Evolutionary conservation across 805 yeast genomes (phyloP), one percentile per base, ranked within the genome.

Genomic region (Groenewaldozyma salmanticensis): DNA sequence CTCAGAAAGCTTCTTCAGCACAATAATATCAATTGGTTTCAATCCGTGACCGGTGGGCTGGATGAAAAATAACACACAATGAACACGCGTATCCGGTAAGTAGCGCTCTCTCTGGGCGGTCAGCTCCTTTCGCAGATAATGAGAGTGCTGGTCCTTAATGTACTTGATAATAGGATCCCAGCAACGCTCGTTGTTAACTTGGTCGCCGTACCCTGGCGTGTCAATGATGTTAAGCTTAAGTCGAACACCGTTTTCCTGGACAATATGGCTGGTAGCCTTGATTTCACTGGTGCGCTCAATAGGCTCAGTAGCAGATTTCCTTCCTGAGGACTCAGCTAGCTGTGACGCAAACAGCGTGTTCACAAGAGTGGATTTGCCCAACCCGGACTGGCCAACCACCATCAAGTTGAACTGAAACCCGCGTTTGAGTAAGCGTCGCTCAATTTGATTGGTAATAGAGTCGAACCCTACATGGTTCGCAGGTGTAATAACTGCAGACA

Each of bases 141-240:
- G 79, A 33, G 94, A 81, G 62, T 88, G 94, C 65, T 88, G 96
- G 64, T 88, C 96, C 66, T 88, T 88, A 60, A 88, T 85, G 65
- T 87, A 88, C 64, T 85, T 86, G 50, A 88, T 80, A 48, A 88
- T 79, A 40, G 96, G 96, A 54, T 88, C 97, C 96, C 96, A 90
- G 64, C 94, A 87, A 64, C 81, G 83, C 55, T 84, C 94, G 64
- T 88, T 88, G 67, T 87, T 84, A 51, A 92, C 82, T 65, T 84
- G 95, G 69, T 92, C 98, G 31, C 96, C 97, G 68, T 86, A 92
- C 13, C 97, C 97, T 17, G 97, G 97, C 2, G 98, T 92, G 60
- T 92, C 98, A 58, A 92, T 84, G 42, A 92, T 78, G 54, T 86
- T 88, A 49, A 92, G 67, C 54, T 81, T 81, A 59, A 92, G 75